Conservation (phyloP, 805 yeast species). For the Hanseniaspora occidentalis region DNA sequence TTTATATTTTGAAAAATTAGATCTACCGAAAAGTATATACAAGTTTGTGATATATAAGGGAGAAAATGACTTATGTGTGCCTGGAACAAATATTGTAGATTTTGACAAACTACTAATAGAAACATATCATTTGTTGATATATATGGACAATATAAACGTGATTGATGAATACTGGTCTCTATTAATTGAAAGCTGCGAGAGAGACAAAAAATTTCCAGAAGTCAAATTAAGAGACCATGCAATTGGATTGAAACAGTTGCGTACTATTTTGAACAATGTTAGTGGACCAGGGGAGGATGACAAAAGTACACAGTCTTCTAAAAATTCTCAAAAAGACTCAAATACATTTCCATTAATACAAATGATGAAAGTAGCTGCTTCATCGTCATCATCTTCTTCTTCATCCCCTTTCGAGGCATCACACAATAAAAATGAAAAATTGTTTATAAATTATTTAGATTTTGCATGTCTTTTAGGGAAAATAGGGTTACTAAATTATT, state of each 20-base stretch:
- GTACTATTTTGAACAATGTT: slow-evolving; percentile 20
- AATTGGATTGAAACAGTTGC: slow-evolving; percentile 29
- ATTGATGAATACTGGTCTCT: slow-evolving; percentile 32
- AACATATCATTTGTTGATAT: slow-evolving; percentile 30
- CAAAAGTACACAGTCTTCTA: slow-evolving; percentile 19
- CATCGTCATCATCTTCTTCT: neutral
- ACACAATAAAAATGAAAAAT: too few species aligned
- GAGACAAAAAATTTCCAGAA: slow-evolving; percentile 13
- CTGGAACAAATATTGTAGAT: slow-evolving; percentile 31
- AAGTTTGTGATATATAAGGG: neutral
- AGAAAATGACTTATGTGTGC: neutral
- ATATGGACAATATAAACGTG: slow-evolving; percentile 25
- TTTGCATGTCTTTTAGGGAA: slow-evolving; percentile 38
- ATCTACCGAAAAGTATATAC: slow-evolving; percentile 15
- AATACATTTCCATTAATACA: neutral
- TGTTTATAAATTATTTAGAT: slow-evolving; percentile 30
- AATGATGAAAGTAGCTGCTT: slow-evolving; percentile 4
- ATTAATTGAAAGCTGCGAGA: slow-evolving; percentile 19
- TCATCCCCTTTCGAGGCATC: too few species aligned
- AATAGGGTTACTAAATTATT: slow-evolving; percentile 28
- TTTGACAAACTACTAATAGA: slow-evolving; percentile 31
- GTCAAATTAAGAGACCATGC: slow-evolving; percentile 14
- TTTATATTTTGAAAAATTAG: slow-evolving; percentile 20
- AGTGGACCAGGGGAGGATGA: slow-evolving; percentile 22
- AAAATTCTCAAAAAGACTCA: neutral